A percentile compares a stretch with the other conserved stretches of the same genome.
These are phyloP conservation scores for Epicoccum sorghinum DNA, from an alignment of 2,329 filamentous ascomycete genomes.

Conservation along the genomic window DNA sequence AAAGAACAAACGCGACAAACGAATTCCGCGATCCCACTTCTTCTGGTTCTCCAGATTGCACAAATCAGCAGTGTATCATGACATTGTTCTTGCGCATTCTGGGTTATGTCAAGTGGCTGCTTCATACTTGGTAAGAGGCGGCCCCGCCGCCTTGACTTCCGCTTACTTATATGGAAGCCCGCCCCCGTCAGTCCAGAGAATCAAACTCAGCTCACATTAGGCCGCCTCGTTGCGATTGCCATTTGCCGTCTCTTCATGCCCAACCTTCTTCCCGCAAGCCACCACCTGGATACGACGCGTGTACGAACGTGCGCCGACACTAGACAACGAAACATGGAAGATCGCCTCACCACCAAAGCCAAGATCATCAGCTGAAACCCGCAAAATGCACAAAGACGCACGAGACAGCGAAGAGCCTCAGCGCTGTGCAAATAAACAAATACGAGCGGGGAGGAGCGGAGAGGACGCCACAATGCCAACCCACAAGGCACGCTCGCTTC, in stretches of 20 bases:
- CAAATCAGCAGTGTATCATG: too few relatives aligned
- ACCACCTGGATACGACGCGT: background rate
- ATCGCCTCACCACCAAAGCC: constrained; percentile 1
- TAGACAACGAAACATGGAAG: background rate
- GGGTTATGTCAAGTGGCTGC: too few relatives aligned
- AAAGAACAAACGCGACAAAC: too few relatives aligned
- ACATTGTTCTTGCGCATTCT: too few relatives aligned
- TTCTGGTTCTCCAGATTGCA: too few relatives aligned
- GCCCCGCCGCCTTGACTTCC: too few relatives aligned
- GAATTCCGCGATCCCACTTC: too few relatives aligned
- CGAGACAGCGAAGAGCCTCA: constrained; percentile 1
- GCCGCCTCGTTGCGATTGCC: background rate
- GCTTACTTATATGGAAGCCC: too few relatives aligned
- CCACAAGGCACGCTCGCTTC: constrained; percentile 10
- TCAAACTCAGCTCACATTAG: background rate
- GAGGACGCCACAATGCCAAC: constrained; percentile 18
- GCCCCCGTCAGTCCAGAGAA: too few relatives aligned
- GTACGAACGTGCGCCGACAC: constrained; percentile 3
- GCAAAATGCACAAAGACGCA: background rate
- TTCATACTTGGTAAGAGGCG: too few relatives aligned
- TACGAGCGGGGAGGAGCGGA: constrained; percentile 31
- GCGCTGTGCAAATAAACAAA: constrained; percentile 30
- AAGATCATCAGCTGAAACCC: background rate
- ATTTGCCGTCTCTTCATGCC: constrained; percentile 1
- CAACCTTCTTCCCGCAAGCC: background rate